Evolutionary conservation across 2,329 filamentous ascomycete species (phyloP).

Genomic region (Nigrograna mackinnonii): DNA sequence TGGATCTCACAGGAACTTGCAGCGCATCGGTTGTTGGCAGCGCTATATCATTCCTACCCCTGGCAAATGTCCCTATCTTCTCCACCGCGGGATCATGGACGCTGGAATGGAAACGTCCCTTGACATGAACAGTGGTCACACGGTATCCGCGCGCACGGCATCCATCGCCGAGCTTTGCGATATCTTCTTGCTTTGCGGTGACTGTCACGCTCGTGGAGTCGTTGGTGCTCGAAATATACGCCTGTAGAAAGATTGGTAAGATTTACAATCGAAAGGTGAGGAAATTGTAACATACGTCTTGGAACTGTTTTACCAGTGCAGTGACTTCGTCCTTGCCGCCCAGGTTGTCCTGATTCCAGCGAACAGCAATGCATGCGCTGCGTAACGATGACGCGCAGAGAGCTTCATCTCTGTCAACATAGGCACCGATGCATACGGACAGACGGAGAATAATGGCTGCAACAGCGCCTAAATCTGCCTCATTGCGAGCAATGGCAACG

Average conservation of each 20-base stretch:
- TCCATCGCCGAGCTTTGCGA: background rate
- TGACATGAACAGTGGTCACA: background rate
- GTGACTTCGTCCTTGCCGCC: background rate
- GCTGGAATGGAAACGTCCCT: slow-evolving; percentile 1
- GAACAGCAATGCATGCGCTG: background rate
- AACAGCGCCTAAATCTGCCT: background rate
- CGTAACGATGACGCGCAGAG: background rate
- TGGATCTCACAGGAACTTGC: background rate
- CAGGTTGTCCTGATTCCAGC: background rate
- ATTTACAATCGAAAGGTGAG: no score
- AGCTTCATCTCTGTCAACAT: background rate
- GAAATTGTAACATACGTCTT: background rate
- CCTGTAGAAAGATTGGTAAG: no score
- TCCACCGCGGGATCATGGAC: background rate
- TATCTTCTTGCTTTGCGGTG: background rate
- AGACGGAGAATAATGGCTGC: background rate
- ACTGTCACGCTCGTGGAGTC: background rate
- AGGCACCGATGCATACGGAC: background rate
- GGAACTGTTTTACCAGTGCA: background rate
- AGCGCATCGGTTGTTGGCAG: background rate
- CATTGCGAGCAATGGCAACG: no score
- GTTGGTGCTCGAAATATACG: slow-evolving; percentile 2
- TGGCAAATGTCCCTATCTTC: background rate
- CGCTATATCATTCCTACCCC: background rate
- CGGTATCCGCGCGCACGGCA: background rate